Evolutionary conservation across 306 rosid genomes (phyloP), one percentile per base, ranked within the genome.

Genomic region (Medicago ruthenica): DNA sequence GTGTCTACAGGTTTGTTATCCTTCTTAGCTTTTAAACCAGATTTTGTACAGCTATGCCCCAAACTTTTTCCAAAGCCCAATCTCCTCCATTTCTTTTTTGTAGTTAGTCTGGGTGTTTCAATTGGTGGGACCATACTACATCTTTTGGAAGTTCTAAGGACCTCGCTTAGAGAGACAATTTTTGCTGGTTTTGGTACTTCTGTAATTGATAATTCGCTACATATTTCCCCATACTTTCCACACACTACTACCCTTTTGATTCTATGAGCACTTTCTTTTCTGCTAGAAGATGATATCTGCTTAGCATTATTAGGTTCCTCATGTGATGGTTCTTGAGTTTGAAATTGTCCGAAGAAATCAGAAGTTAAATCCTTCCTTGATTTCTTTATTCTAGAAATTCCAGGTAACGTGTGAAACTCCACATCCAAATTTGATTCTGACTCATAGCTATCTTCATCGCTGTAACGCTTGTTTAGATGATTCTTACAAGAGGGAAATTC

Each of bases 221-320:
- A 78, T 39, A 90, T 80, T 82, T 88, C 90, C 70, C 96, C 96
- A 83, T 86, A 86, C 65, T 83, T 85, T 63, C 92, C 92, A 45
- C 78, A 85, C 37, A 86, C 90, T 68, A 86, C 53, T 50, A 90
- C 90, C 68, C 84, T 90, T 41, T 79, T 70, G 69, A 79, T 85
- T 75, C 83, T 51, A 18, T 16, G 36, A 86, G 17, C 17, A 64
- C 75, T 87, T 67, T 34, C 71, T 74, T 70, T 72, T 80, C 47
- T 70, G 80, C 78, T 55, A 63, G 65, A 68, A 60, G 78, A 74
- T 74, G 85, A 53, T 69, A 36, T 68, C 53, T 64, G n/a, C 73
- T 42, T 67, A 18, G 18, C 58, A 73, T 44, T 81, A 79, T 60
- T 65, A 57, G 79, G 70, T 67, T 67, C 80, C 59, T 76, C 74